A percentile compares a stretch with the other conserved stretches of the same genome.
phyloP scores from a whole-genome alignment of 345 rosid genomes.

The Pseudoturritis turrita region DNA sequence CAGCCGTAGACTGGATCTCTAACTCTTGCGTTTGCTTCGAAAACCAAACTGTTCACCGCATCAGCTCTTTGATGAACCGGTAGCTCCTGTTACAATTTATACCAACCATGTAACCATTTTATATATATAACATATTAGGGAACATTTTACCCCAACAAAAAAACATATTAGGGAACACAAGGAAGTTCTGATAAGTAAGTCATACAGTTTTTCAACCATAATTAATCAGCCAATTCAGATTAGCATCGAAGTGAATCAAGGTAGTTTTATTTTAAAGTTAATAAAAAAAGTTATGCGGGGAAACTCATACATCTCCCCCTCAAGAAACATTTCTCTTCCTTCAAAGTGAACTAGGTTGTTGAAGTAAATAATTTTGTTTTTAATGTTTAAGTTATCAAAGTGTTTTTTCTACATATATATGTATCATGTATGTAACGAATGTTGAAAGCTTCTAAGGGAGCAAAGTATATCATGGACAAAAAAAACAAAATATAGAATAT shows the following conservation, averaged over 20 bases:
- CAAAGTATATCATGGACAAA: neutral
- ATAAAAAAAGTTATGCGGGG: too few species aligned
- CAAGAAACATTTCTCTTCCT: too few species aligned
- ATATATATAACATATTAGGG: neutral
- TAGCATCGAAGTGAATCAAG: neutral
- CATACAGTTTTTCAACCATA: neutral
- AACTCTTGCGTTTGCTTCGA: conserved; percentile 75
- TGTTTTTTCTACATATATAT: neutral
- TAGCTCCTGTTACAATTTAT: conserved; percentile 46
- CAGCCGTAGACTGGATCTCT: conserved; percentile 87
- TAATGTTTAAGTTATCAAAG: neutral
- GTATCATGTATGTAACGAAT: neutral
- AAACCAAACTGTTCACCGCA: conserved; percentile 76
- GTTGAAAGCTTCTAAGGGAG: neutral
- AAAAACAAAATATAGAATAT: neutral
- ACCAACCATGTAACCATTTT: conserved; percentile 9
- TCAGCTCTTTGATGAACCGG: conserved; percentile 76
- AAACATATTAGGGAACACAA: neutral
- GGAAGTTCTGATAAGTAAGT: neutral
- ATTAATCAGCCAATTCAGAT: neutral
- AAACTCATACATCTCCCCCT: too few species aligned
- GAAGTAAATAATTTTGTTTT: neutral
- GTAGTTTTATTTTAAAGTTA: neutral
- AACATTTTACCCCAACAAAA: too few species aligned
- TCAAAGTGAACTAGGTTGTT: neutral